Conservation (phyloP, 495 filamentous ascomycete species). For the Penicillium cataractarum region DNA sequence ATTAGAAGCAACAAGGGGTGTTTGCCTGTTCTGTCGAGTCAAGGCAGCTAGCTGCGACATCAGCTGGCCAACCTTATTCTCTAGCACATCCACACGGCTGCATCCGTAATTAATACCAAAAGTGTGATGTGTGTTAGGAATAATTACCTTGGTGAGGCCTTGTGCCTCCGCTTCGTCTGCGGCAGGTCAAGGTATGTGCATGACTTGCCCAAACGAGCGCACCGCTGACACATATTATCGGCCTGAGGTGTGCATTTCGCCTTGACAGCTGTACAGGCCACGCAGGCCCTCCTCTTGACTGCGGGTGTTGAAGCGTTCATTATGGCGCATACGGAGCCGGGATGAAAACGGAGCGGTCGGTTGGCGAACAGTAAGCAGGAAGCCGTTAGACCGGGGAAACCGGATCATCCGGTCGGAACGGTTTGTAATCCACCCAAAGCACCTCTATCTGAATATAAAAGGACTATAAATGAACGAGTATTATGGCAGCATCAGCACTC, state of each 20-base stretch:
- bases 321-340: not conserved
- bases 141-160: not conserved
- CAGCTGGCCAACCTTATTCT: not conserved
- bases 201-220: not conserved
- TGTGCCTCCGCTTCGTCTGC: not conserved
- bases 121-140: not conserved
- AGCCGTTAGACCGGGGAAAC: not conserved
- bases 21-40: not conserved
- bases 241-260: not conserved
- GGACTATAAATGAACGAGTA: not conserved
- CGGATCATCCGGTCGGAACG: not conserved
- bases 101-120: not conserved
- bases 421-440: not conserved
- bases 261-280: not conserved
- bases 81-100: not conserved
- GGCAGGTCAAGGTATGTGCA: slow-evolving; percentile 1
- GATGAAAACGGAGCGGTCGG: not conserved
- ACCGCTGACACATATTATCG: not conserved
- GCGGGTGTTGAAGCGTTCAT: not conserved
- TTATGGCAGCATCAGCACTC: not conserved
- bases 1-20: not conserved
- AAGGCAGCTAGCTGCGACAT: not conserved
- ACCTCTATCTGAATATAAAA: not conserved
- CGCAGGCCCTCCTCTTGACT: not conserved
- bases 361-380: no score